Evolutionary conservation across 1,139 yeast species (phyloP).

Genomic region (Geotrichum klebahnii): DNA sequence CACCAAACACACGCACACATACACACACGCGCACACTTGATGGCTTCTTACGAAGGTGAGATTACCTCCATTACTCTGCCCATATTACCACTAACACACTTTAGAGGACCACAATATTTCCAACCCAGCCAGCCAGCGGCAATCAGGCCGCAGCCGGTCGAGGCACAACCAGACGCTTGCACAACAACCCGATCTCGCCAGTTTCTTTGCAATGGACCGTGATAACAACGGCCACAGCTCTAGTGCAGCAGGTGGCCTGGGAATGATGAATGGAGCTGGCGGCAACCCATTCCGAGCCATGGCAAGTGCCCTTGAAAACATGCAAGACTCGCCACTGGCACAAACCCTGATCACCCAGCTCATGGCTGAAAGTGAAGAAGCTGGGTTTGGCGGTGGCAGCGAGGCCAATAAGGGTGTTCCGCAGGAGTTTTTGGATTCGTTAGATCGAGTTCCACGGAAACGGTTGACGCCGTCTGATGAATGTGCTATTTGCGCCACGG

Average conservation of each 20-base stretch:
- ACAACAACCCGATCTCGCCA: constrained; percentile 15
- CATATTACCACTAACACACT: background rate
- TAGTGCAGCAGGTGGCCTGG: too few relatives aligned
- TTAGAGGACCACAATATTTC: constrained; percentile 14
- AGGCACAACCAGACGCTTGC: constrained; percentile 7
- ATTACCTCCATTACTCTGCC: too few relatives aligned
- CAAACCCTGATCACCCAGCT: constrained; percentile 5
- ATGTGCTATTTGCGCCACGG: constrained; percentile 82
- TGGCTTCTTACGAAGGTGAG: constrained; percentile 21
- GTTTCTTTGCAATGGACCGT: constrained; percentile 17
- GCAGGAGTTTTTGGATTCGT: constrained; percentile 64
- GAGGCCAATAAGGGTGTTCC: constrained; percentile 52
- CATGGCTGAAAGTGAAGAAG: background rate
- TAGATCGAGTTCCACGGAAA: constrained; percentile 63
- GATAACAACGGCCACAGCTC: background rate
- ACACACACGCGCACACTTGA: too few relatives aligned
- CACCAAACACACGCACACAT: too few relatives aligned
- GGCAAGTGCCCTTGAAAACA: constrained; percentile 1
- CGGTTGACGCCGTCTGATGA: constrained; percentile 52
- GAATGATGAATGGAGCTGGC: too few relatives aligned
- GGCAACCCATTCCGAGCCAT: background rate
- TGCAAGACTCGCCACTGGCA: constrained; percentile 4
- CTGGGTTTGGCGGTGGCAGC: background rate
- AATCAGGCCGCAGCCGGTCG: too few relatives aligned
- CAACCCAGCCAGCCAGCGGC: constrained; percentile 2